phyloP scores from a whole-genome alignment of 2,329 filamentous ascomycete genomes.

The Monilinia fructicola region DNA sequence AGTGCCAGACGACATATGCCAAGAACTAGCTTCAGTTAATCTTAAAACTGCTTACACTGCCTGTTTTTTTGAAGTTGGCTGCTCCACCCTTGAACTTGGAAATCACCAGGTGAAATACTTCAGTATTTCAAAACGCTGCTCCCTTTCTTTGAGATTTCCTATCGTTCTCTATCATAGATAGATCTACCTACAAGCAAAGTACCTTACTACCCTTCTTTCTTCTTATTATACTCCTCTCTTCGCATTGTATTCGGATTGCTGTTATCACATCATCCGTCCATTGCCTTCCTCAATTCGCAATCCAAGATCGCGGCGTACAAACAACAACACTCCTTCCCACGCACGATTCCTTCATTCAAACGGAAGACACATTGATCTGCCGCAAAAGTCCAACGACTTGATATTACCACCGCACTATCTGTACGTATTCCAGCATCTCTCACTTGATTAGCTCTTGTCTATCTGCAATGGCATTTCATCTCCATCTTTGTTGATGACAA shows the following conservation, averaged over 20 bases:
- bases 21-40: slow-evolving; percentile 8
- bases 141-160: neutral
- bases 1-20: neutral
- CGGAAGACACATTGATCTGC: neutral
- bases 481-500: slow-evolving; percentile 10
- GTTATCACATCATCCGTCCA: neutral
- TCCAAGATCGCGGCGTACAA: neutral
- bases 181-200: neutral
- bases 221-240: neutral
- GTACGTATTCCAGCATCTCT: slow-evolving; percentile 9
- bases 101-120: slow-evolving; percentile 7
- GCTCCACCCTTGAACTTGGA: neutral
- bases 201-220: neutral
- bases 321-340: neutral
- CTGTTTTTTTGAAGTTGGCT: neutral
- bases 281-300: neutral
- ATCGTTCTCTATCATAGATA: slow-evolving; percentile 10
- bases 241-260: slow-evolving; percentile 1
- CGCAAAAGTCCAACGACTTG: neutral
- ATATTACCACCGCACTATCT: neutral
- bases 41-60: neutral
- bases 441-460: neutral
- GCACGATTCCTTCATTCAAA: neutral
- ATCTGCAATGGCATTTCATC: neutral
- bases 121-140: slow-evolving; percentile 7